These are phyloP conservation scores for Neurospora discreta DNA, from an alignment of 495 filamentous ascomycete species.

Conservation along the genomic window DNA sequence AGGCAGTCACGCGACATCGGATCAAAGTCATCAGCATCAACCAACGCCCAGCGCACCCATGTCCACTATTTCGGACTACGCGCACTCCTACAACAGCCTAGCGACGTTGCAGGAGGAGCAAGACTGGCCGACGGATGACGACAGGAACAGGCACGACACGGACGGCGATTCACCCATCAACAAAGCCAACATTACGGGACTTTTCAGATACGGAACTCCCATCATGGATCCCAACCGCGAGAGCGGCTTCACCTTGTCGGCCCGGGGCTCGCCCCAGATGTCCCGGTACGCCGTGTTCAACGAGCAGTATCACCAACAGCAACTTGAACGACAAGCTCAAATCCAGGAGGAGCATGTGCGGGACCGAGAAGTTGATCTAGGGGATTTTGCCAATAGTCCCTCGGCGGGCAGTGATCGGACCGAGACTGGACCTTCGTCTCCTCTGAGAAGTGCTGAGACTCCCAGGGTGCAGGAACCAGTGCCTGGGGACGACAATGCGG, in stretches of 20 bases:
- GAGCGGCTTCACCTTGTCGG: conserved; percentile 29
- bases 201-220: not conserved
- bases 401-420: not conserved
- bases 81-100: conserved; percentile 28
- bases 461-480: not conserved
- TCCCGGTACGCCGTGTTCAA: conserved; percentile 5
- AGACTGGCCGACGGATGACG: conserved; percentile 26
- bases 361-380: conserved; percentile 44
- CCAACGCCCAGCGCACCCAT: conserved; percentile 11
- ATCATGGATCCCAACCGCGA: conserved; percentile 32
- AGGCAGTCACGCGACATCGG: not conserved
- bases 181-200: not conserved
- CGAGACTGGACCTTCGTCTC: not conserved
- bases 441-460: not conserved
- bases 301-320: not conserved
- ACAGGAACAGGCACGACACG: not conserved
- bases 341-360: conserved; percentile 26
- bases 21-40: not conserved
- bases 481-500: not conserved
- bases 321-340: conserved; percentile 1
- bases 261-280: conserved; percentile 27
- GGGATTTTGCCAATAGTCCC: conserved; percentile 16
- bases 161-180: not conserved
- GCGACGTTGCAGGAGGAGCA: conserved; percentile 35
- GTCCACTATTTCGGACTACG: conserved; percentile 22